Conservation (phyloP, 2,329 filamentous ascomycete species). For the Ciborinia camelliae region DNA sequence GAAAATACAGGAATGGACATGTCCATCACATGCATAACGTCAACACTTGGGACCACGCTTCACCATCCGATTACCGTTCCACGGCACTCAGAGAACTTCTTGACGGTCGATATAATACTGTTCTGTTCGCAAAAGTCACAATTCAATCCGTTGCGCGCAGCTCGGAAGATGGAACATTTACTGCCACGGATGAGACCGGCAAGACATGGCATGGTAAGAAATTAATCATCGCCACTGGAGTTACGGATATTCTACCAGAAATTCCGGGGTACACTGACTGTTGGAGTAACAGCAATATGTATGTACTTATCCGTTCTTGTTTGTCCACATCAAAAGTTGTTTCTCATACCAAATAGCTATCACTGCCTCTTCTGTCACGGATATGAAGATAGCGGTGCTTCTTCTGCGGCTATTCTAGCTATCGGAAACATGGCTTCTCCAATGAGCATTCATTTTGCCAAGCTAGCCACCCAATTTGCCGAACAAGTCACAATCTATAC, state of each 20-base stretch:
- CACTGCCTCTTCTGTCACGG: constrained; percentile 18
- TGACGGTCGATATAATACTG: not conserved
- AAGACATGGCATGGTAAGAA: not conserved
- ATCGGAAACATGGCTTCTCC: not conserved
- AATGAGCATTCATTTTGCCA: not conserved
- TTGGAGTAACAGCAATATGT: constrained; percentile 14
- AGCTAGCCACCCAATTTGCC: not conserved
- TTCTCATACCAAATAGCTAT: not conserved
- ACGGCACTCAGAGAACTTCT: not conserved
- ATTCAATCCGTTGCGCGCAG: not conserved
- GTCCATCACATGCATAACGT: not conserved
- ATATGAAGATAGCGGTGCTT: constrained; percentile 8
- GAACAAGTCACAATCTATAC: not conserved
- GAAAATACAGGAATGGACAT: not conserved
- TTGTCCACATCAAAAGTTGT: not conserved
- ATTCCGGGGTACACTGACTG: constrained; percentile 11
- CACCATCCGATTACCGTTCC: not conserved
- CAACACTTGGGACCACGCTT: not conserved
- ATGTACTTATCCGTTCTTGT: not conserved
- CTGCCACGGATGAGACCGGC: not conserved
- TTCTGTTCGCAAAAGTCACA: not conserved
- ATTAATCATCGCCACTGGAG: constrained; percentile 6
- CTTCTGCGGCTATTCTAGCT: not conserved
- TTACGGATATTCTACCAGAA: constrained; percentile 12
- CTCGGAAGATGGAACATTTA: not conserved